Conservation (phyloP, 768 basidiomycete genomes). For the Sutorius australiensis region DNA sequence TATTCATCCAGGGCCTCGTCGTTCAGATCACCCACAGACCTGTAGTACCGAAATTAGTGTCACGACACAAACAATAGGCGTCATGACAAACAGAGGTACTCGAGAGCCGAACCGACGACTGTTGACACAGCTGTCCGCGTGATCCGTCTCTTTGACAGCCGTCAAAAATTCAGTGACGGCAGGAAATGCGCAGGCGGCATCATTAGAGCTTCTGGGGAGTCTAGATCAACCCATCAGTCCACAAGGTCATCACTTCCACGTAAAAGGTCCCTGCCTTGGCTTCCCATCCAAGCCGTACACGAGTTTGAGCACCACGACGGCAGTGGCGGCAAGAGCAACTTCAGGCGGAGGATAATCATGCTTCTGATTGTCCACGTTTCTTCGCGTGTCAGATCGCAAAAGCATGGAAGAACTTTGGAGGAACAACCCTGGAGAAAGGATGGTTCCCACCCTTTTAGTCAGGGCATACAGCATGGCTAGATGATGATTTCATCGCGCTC, state of each 20-base stretch:
- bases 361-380: conserved; percentile 43
- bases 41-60: conserved; percentile 25
- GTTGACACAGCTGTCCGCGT: conserved; percentile 29
- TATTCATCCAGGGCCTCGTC: conserved; percentile 58
- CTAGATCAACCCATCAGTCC: conserved; percentile 30
- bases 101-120: conserved; percentile 41
- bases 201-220: conserved; percentile 41
- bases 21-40: conserved; percentile 51
- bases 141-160: conserved; percentile 37
- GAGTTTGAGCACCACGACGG: conserved; percentile 76
- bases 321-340: conserved; percentile 52
- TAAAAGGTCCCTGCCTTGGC: conserved; percentile 41
- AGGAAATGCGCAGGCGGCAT: conserved; percentile 62
- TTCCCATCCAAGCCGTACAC: conserved; percentile 79
- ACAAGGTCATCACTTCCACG: conserved; percentile 1
- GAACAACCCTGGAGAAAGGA: conserved; percentile 56
- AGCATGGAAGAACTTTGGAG: conserved; percentile 55
- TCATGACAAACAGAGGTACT: conserved; percentile 42
- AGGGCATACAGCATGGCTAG: conserved; percentile 60
- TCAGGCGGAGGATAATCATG: conserved; percentile 70
- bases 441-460: conserved; percentile 54
- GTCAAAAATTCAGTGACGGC: conserved; percentile 45
- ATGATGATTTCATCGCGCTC: neutral
- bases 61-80: conserved; percentile 5
- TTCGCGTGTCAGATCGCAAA: conserved; percentile 33